Percentiles rank a stretch among this genome's conserved stretches.
phyloP scores from a whole-genome alignment of 768 basidiomycete genomes.

The Russula sp. region DNA sequence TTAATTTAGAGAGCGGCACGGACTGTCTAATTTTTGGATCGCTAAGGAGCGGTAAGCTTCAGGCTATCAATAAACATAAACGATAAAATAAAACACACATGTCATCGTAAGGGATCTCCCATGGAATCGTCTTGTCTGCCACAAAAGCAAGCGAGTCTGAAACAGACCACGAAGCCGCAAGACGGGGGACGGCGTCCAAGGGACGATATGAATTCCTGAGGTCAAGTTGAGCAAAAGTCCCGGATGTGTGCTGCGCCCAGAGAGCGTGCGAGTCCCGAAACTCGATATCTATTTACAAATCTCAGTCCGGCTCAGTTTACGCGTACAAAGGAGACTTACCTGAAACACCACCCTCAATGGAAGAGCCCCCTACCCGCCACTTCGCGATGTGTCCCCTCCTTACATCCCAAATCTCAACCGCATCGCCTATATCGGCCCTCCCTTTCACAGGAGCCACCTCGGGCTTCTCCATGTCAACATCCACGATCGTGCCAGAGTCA shows the following conservation, averaged over 20 bases:
- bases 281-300: slow-evolving; percentile 49
- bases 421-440: slow-evolving; percentile 45
- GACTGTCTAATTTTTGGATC: slow-evolving; percentile 36
- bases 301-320: background rate
- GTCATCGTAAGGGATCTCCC: slow-evolving; percentile 81
- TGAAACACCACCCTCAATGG: slow-evolving; percentile 68
- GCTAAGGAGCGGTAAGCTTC: slow-evolving; percentile 35
- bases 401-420: slow-evolving; percentile 85
- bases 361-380: slow-evolving; percentile 67
- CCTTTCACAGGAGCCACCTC: slow-evolving; percentile 17
- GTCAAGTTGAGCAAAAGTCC: slow-evolving; percentile 78
- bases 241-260: slow-evolving; percentile 71
- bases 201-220: slow-evolving; percentile 61
- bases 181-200: slow-evolving; percentile 63
- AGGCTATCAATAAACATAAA: background rate
- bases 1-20: slow-evolving; percentile 39
- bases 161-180: slow-evolving; percentile 63
- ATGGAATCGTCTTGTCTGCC: slow-evolving; percentile 47
- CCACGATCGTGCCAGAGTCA: slow-evolving; percentile 5
- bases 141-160: slow-evolving; percentile 66
- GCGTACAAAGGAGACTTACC: slow-evolving; percentile 45
- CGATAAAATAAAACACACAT: slow-evolving; percentile 39
- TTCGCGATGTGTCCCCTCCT: slow-evolving; percentile 78
- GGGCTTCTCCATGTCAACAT: slow-evolving; percentile 21
- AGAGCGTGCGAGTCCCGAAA: slow-evolving; percentile 71